A percentile compares a stretch with the other conserved stretches of the same genome.
phyloP scores from a whole-genome alignment of 163 green algal genomes.

The Scenedesmus sp. region DNA sequence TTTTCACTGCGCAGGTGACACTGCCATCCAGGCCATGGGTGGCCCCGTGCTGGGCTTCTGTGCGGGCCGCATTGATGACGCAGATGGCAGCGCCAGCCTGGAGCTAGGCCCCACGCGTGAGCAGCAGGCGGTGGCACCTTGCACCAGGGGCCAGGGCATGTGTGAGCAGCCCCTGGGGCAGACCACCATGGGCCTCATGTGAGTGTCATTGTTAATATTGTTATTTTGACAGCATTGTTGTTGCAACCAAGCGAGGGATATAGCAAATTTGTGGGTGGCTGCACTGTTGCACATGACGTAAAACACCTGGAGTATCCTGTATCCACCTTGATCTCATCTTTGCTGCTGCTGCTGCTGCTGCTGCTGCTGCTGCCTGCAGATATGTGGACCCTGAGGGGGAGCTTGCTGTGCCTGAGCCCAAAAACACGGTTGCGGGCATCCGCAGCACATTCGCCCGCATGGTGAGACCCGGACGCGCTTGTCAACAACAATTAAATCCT shows the following conservation, averaged over 20 bases:
- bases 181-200: slow-evolving; percentile 63
- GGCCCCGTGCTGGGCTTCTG: slow-evolving; percentile 59
- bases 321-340: background rate
- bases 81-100: slow-evolving; percentile 21
- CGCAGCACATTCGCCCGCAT: slow-evolving; percentile 64
- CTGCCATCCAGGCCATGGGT: slow-evolving; percentile 57
- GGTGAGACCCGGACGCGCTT: no score
- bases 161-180: slow-evolving; percentile 48
- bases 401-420: slow-evolving; percentile 49
- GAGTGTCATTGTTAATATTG: slow-evolving; percentile 21
- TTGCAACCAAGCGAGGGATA: no score
- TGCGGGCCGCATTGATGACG: slow-evolving; percentile 18
- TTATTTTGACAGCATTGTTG: no score
- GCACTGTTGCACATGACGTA: no score
- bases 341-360: background rate
- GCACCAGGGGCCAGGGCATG: slow-evolving; percentile 38
- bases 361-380: no score
- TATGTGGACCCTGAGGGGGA: slow-evolving; percentile 53
- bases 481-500: no score
- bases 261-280: background rate
- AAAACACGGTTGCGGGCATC: slow-evolving; percentile 51
- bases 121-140: slow-evolving; percentile 56
- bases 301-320: no score
- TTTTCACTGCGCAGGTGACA: slow-evolving; percentile 55
- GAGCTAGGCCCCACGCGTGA: slow-evolving; percentile 53